Conservation (phyloP, 768 basidiomycete species). For the Exidia glandulosa region DNA sequence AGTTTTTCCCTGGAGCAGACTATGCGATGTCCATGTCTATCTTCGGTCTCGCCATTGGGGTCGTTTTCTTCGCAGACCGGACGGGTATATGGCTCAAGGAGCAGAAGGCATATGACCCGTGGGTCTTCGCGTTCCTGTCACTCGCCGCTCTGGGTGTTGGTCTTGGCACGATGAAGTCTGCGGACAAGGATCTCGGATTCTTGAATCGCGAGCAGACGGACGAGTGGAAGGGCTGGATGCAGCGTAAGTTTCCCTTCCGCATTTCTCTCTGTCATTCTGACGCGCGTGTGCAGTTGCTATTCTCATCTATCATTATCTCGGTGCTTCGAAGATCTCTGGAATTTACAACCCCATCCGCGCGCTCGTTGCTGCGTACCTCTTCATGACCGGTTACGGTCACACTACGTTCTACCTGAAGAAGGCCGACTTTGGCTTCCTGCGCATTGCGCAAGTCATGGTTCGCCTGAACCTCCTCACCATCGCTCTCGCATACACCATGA, state of each 20-base stretch:
- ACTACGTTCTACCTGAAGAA: slow-evolving; percentile 84
- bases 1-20: slow-evolving; percentile 24
- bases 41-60: slow-evolving; percentile 53
- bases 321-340: slow-evolving; percentile 83
- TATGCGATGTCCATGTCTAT: slow-evolving; percentile 38
- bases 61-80: slow-evolving; percentile 75
- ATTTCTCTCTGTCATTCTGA: not conserved
- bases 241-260: slow-evolving; percentile 42
- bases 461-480: slow-evolving; percentile 79
- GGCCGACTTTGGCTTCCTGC: slow-evolving; percentile 70
- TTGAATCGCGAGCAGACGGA: slow-evolving; percentile 89
- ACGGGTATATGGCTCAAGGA: slow-evolving; percentile 82
- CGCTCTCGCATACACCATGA: slow-evolving; percentile 78
- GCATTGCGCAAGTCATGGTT: slow-evolving; percentile 68
- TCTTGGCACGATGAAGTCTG: slow-evolving; percentile 50
- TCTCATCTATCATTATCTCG: slow-evolving; percentile 85
- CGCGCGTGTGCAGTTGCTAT: slow-evolving; percentile 49
- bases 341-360: slow-evolving; percentile 88
- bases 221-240: slow-evolving; percentile 99
- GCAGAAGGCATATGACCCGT: slow-evolving; percentile 69
- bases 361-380: slow-evolving; percentile 73
- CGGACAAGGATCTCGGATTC: slow-evolving; percentile 78
- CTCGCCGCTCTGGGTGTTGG: slow-evolving; percentile 46
- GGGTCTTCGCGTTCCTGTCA: slow-evolving; percentile 53
- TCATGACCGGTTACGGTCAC: slow-evolving; percentile 86